These are phyloP conservation scores for Ogataea ganodermae DNA, from an alignment of 805 yeast species.

Conservation along the genomic window DNA sequence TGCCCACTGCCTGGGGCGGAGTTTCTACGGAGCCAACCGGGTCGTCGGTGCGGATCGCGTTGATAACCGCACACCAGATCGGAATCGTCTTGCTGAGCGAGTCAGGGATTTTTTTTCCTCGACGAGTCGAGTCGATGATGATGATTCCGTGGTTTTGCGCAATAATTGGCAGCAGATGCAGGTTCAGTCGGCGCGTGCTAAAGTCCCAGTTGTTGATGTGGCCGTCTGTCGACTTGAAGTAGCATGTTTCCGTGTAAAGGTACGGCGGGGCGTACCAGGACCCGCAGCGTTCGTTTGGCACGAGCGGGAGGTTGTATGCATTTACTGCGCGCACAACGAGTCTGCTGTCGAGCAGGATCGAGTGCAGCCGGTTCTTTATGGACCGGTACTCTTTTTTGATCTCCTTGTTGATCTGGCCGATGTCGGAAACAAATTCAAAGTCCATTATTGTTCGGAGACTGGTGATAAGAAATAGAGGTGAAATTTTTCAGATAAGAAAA, in stretches of 20 bases:
- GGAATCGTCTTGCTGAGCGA: constrained; percentile 86
- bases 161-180: constrained; percentile 63
- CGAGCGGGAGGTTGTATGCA: constrained; percentile 42
- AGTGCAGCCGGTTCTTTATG: constrained; percentile 61
- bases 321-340: constrained; percentile 48
- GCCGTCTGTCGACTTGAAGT: constrained; percentile 92
- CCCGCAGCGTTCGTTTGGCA: constrained; percentile 87
- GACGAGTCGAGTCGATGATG: constrained; percentile 80
- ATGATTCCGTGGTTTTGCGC: constrained; percentile 47
- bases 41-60: constrained; percentile 11
- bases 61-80: constrained; percentile 55
- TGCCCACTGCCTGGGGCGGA: constrained; percentile 56
- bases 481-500: constrained; percentile 5
- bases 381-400: constrained; percentile 54
- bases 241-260: constrained; percentile 48
- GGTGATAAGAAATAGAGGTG: background rate
- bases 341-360: constrained; percentile 64
- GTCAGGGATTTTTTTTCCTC: constrained; percentile 86
- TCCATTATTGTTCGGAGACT: constrained; percentile 12
- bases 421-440: constrained; percentile 17
- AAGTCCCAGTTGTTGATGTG: constrained; percentile 83
- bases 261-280: constrained; percentile 71
- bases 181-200: constrained; percentile 68
- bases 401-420: constrained; percentile 36
- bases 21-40: constrained; percentile 35